Percentiles rank a stretch among this genome's conserved stretches.
Evolutionary conservation across 1,284 basidiomycete species (phyloP).

Genomic region (Ceratobasidium sp.): DNA sequence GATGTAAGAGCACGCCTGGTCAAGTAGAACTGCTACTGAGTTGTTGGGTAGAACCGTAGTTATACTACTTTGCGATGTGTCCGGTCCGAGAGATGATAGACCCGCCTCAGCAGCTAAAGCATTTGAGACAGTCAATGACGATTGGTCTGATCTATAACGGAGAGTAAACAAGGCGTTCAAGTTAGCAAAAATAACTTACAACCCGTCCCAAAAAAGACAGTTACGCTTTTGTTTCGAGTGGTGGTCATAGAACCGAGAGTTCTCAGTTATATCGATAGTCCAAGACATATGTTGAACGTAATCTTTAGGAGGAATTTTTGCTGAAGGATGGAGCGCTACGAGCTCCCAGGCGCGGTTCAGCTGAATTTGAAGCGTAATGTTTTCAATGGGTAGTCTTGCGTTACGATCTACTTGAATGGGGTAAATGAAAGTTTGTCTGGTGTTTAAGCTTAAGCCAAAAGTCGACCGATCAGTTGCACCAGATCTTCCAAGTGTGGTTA

Average conservation of each 20-base stretch:
- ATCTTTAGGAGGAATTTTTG: background rate
- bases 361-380: background rate
- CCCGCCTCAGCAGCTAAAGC: background rate
- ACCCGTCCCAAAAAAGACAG: background rate
- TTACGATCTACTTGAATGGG: too few relatives aligned
- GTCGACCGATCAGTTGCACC: background rate
- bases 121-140: background rate
- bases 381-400: too few relatives aligned
- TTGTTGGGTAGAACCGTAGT: background rate
- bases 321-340: background rate
- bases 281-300: background rate
- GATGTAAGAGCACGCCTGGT: background rate
- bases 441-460: background rate
- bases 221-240: background rate
- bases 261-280: background rate
- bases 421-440: background rate
- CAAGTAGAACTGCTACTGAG: background rate
- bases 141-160: background rate
- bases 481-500: background rate
- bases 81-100: background rate
- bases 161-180: background rate
- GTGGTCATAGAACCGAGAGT: background rate
- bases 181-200: background rate
- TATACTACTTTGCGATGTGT: background rate
- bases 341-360: background rate